A percentile compares a stretch with the other conserved stretches of the same genome.
Conservation (phyloP, 129 eudicot genomes). For the Heracleum sosnowskyi region DNA sequence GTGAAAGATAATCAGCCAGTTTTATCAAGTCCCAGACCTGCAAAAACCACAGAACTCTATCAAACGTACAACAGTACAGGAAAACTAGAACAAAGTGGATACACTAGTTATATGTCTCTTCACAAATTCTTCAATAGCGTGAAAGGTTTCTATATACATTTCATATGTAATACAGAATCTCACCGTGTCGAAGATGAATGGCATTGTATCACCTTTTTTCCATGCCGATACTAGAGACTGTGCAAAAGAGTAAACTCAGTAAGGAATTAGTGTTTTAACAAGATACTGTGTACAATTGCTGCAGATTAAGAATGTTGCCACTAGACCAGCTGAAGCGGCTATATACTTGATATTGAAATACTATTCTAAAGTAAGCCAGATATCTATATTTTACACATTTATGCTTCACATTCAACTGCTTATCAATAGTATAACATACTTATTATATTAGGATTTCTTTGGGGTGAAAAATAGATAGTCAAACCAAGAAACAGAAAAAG, state of each 20-base stretch:
- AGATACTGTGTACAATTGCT: not conserved
- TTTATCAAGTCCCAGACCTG: constrained; percentile 95
- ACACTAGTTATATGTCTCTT: not conserved
- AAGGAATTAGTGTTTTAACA: not conserved
- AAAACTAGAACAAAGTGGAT: not conserved
- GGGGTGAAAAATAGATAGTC: not conserved
- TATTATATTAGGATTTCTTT: not conserved
- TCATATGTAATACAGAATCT: not conserved
- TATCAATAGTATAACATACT: not conserved
- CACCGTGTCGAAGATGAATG: constrained; percentile 96
- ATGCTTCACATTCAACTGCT: not conserved
- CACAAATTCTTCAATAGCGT: not conserved
- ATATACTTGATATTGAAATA: not conserved
- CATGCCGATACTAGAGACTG: constrained; percentile 96
- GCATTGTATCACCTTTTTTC: constrained; percentile 95
- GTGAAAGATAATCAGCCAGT: constrained; percentile 76
- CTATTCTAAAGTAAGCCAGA: not conserved
- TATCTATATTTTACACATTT: not conserved
- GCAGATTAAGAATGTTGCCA: not conserved
- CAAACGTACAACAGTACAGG: not conserved
- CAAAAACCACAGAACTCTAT: constrained; percentile 6
- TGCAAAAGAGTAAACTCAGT: constrained; percentile 22
- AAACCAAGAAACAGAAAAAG: not conserved
- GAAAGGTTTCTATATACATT: not conserved
- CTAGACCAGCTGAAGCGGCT: not conserved